Base-by-base conservation (phyloP, 73 alveolate genomes). In the Paramecium bursaria region DNA sequence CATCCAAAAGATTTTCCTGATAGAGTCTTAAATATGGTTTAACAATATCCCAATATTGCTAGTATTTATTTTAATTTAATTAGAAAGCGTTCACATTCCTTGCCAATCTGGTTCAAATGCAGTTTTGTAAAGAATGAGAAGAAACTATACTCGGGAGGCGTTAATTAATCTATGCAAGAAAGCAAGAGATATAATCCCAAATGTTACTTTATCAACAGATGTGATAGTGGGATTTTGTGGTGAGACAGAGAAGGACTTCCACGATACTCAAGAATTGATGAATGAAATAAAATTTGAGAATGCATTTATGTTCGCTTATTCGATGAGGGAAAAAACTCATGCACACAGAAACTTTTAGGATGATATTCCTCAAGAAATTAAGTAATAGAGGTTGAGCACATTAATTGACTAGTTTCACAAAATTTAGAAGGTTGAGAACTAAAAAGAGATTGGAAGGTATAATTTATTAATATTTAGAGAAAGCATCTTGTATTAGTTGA, bases 1-100 rank as follows among this genome's bases (percentile, higher is more conserved):
- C 98, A 94, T 57, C 98, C 98, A 10, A 94, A 94, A 51, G 95
- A 94, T 47, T 94, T 94, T 67, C 97, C 98, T 7, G 94, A 87
- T 46, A 90, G 91, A 1, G 92, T 94, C 0, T 67, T 94, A 3
- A 86, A 92, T 19, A 93, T 94, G 2, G 92, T 94, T 19, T 35
- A 86, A 19, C 31, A 85, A 46, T 53, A 86, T 21, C 85, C 93
- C 2, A 94, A 94, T 75, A 88, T 94, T 6, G 92, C 96, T 60
- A 94, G 92, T 42, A 91, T 92, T 88, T 85, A 85, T 23, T n/a
- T 15, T 13, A 25, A 5, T 82, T 46, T 48, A 30, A 33, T 73
- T 53, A n/a, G 13, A 21, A 22, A 85, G 91, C 13, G 50, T 94
- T 48, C 98, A 94, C 46, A 50, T 94, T 48, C 98, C 98, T 4